Percentiles rank a stretch among this genome's conserved stretches.
These are phyloP conservation scores for Ramalina peruviana DNA, from an alignment of 495 filamentous ascomycete species.

Conservation along the genomic window DNA sequence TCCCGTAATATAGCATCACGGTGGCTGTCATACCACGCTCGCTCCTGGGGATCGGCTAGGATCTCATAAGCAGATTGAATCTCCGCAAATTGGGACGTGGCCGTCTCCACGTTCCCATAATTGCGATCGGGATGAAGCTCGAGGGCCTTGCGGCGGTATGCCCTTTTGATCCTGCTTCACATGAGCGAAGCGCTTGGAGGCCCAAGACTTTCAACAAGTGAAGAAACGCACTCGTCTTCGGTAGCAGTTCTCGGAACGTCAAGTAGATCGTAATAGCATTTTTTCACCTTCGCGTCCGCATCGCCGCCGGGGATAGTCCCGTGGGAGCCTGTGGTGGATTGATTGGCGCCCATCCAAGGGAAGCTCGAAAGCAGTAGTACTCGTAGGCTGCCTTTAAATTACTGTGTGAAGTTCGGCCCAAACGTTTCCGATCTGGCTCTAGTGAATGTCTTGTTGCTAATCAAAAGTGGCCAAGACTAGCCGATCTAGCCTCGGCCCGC, in stretches of 20 bases:
- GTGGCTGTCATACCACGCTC: constrained; percentile 96
- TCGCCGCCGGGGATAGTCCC: constrained; percentile 11
- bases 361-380: no score
- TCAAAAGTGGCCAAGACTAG: no score
- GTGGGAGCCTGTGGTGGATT: constrained; percentile 40
- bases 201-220: background rate
- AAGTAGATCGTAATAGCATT: constrained; percentile 86
- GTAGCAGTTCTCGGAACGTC: constrained; percentile 54
- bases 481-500: no score
- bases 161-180: constrained; percentile 66
- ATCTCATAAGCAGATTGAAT: constrained; percentile 89
- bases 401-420: no score
- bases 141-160: constrained; percentile 79
- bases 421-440: no score
- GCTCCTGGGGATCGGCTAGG: constrained; percentile 86
- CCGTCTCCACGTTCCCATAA: constrained; percentile 66
- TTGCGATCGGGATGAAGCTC: constrained; percentile 95
- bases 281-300: constrained; percentile 35
- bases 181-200: no score
- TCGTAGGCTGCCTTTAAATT: no score
- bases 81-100: constrained; percentile 77
- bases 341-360: constrained; percentile 60
- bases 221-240: constrained; percentile 61
- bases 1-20: constrained; percentile 66
- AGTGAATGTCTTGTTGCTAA: no score